Evolutionary conservation across 768 basidiomycete species (phyloP).

Genomic region (Auricularia heimuer): DNA sequence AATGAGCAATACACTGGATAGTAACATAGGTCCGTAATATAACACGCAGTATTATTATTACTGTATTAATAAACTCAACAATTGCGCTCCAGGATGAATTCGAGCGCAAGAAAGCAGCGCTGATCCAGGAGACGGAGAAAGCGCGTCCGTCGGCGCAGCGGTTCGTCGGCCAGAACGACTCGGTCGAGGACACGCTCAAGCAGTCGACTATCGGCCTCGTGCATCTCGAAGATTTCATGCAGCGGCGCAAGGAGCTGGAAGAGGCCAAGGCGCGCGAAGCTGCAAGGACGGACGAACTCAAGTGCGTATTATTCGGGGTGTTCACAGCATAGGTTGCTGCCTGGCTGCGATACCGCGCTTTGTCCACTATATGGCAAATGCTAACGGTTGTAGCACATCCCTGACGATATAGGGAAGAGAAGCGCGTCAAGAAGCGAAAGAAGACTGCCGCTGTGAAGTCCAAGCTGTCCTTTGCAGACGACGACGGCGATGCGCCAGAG

Average conservation of each 20-base stretch:
- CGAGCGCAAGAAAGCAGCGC: conserved; percentile 67
- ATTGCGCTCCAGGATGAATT: conserved; percentile 44
- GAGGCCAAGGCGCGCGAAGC: conserved; percentile 88
- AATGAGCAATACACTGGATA: neutral
- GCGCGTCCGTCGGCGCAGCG: conserved; percentile 77
- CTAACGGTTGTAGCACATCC: conserved; percentile 74
- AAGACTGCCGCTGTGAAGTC: conserved; percentile 60
- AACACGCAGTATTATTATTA: conserved; percentile 31
- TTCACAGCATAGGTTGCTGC: neutral
- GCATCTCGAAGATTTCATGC: conserved; percentile 84
- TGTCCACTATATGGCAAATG: conserved; percentile 29
- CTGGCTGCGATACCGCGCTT: neutral
- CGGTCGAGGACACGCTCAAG: conserved; percentile 89
- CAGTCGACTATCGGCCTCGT: conserved; percentile 88
- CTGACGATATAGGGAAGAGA: conserved; percentile 71
- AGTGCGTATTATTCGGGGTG: conserved; percentile 49
- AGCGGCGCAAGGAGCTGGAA: conserved; percentile 77
- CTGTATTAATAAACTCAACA: conserved; percentile 11
- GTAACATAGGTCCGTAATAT: neutral
- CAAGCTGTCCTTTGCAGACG: conserved; percentile 84
- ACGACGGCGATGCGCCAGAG: conserved; percentile 37
- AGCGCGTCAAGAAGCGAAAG: conserved; percentile 86
- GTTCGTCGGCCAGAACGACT: conserved; percentile 91
- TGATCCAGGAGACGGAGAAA: conserved; percentile 87
- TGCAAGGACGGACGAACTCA: conserved; percentile 71